Percentiles rank a stretch among this genome's conserved stretches.
phyloP scores from a whole-genome alignment of 2,329 filamentous ascomycete species.

The Biscogniauxia mediterranea region DNA sequence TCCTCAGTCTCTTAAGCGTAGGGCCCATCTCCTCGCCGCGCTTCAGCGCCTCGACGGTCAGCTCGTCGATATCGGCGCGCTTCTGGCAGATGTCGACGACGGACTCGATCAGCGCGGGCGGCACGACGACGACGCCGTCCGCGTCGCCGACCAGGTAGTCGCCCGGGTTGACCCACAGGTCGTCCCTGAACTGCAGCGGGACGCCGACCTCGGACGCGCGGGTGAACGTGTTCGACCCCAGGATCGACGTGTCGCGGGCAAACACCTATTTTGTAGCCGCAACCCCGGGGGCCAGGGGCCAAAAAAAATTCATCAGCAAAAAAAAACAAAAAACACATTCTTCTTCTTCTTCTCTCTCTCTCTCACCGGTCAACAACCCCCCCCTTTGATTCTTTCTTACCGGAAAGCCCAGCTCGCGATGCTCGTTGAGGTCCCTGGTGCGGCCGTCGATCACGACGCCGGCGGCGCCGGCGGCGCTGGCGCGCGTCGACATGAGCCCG shows the following conservation, averaged over 20 bases:
- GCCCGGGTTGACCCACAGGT: slow-evolving; percentile 40
- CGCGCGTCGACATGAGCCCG: slow-evolving; percentile 51
- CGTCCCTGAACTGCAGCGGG: slow-evolving; percentile 37
- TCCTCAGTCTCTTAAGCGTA: slow-evolving; percentile 5
- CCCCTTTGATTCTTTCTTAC: too few species aligned
- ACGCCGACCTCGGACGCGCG: slow-evolving; percentile 44
- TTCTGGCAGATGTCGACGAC: slow-evolving; percentile 29
- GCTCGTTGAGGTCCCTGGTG: slow-evolving; percentile 52
- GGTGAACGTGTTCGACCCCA: slow-evolving; percentile 44
- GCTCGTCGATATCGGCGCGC: slow-evolving; percentile 30
- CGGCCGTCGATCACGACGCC: slow-evolving; percentile 53
- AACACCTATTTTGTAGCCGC: too few species aligned
- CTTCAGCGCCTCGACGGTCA: slow-evolving; percentile 15
- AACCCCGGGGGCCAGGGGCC: too few species aligned
- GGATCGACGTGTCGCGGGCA: slow-evolving; percentile 34
- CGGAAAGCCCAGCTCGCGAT: slow-evolving; percentile 46
- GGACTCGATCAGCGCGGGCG: slow-evolving; percentile 36
- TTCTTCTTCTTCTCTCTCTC: too few species aligned
- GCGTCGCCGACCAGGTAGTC: slow-evolving; percentile 45
- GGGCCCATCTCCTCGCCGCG: slow-evolving; percentile 8
- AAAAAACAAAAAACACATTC: background rate
- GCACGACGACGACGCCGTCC: slow-evolving; percentile 46
- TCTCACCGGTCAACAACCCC: too few species aligned
- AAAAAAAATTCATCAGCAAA: too few species aligned
- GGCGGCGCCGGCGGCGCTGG: slow-evolving; percentile 42